Conservation (phyloP, 1,284 basidiomycete species). For the Ustilago curta region DNA sequence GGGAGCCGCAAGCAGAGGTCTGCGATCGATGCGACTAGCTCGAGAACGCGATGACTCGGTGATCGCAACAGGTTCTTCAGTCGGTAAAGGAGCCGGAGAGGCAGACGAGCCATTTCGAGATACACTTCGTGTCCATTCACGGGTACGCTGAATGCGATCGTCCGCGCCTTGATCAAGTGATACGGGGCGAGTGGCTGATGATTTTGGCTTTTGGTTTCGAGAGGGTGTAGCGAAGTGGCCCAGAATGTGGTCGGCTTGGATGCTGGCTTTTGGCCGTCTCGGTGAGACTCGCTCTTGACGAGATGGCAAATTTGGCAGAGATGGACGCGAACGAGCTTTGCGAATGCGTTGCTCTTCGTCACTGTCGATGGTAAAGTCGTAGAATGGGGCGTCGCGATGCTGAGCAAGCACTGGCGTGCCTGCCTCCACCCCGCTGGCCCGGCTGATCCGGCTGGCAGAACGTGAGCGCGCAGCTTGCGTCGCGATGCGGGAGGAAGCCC, state of each 20-base stretch:
- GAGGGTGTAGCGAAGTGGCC: constrained; percentile 25
- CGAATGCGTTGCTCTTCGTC: constrained; percentile 41
- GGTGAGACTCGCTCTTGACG: background rate
- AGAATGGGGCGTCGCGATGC: constrained; percentile 40
- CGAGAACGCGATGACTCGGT: constrained; percentile 20
- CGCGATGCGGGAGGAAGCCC: background rate
- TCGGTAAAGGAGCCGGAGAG: constrained; percentile 1
- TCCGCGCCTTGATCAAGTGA: background rate
- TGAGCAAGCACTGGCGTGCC: constrained; percentile 36
- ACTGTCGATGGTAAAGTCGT: constrained; percentile 49
- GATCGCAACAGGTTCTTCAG: constrained; percentile 1
- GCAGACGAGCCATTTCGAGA: constrained; percentile 19
- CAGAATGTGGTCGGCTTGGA: constrained; percentile 11
- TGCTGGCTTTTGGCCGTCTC: background rate
- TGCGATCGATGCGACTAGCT: constrained; percentile 26
- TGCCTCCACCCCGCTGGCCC: constrained; percentile 10
- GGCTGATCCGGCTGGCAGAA: background rate
- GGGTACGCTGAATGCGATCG: constrained; percentile 11
- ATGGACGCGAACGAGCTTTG: constrained; percentile 30
- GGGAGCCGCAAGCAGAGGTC: constrained; percentile 1
- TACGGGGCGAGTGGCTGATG: background rate
- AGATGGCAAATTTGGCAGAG: constrained; percentile 18
- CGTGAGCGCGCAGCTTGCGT: background rate
- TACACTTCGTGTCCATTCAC: constrained; percentile 33
- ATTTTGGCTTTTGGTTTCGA: background rate